These are phyloP conservation scores for Leccinum pachyderme DNA, from an alignment of 1,284 basidiomycete species.

Conservation along the genomic window DNA sequence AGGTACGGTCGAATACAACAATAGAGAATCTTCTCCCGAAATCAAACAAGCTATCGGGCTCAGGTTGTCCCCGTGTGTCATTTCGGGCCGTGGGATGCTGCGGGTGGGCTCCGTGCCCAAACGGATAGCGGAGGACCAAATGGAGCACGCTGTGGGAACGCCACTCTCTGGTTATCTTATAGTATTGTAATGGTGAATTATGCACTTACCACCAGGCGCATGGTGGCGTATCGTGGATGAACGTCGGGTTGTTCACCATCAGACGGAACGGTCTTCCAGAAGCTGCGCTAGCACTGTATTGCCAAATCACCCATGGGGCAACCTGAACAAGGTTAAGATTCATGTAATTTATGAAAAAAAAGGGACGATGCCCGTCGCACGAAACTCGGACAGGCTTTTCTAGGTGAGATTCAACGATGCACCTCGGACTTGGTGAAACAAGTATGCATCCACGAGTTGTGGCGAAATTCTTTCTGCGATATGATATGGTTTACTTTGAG, in stretches of 20 bases:
- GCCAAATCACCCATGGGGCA: conserved; percentile 11
- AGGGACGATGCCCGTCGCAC: not conserved
- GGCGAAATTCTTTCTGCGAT: not conserved
- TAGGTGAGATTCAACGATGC: not conserved
- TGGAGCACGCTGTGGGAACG: conserved; percentile 4
- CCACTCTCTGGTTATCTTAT: not conserved
- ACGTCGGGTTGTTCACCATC: not conserved
- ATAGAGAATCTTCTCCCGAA: conserved; percentile 3
- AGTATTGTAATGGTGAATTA: not conserved
- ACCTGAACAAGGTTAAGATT: not conserved
- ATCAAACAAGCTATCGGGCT: not conserved
- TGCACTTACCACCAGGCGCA: not conserved
- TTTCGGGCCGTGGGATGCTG: not conserved
- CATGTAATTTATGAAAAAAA: not conserved
- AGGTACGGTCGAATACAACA: not conserved
- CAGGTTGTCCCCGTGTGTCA: conserved; percentile 1
- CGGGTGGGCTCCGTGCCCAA: not conserved
- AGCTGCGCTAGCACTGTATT: conserved; percentile 1
- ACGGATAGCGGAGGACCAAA: conserved; percentile 10
- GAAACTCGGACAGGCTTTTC: conserved; percentile 1
- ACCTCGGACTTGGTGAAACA: not conserved
- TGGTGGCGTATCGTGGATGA: conserved; percentile 1
- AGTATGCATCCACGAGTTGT: not conserved
- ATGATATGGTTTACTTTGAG: not conserved
- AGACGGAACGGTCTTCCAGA: not conserved